Conservation (phyloP, 768 basidiomycete species). For the Imleria badia region DNA sequence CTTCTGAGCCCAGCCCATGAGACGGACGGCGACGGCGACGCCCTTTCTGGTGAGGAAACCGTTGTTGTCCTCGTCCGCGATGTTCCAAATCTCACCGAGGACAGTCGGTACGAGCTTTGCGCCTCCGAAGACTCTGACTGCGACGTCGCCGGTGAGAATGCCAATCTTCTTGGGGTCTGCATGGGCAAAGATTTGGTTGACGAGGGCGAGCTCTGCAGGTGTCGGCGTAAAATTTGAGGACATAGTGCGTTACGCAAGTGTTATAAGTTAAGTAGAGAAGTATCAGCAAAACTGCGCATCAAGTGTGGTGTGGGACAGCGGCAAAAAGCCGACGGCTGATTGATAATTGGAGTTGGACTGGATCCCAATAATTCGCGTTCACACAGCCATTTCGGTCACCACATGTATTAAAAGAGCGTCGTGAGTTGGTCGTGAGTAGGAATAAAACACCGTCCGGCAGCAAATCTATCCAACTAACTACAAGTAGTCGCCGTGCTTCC, state of each 20-base stretch:
- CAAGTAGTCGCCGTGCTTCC: constrained; percentile 6
- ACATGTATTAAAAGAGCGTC: constrained; percentile 12
- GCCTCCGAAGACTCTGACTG: constrained; percentile 81
- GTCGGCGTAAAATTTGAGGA: constrained; percentile 45
- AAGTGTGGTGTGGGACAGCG: constrained; percentile 7
- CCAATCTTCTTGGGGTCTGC: constrained; percentile 80
- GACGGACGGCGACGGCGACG: constrained; percentile 82
- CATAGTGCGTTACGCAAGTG: constrained; percentile 33
- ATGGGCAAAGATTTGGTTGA: constrained; percentile 68
- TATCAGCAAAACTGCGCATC: constrained; percentile 18
- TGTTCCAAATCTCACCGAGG: constrained; percentile 91
- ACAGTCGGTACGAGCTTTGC: constrained; percentile 74
- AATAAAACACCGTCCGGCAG: constrained; percentile 15
- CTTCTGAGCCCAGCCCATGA: constrained; percentile 92
- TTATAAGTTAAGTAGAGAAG: constrained; percentile 19
- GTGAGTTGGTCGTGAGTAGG: not conserved
- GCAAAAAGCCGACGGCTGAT: constrained; percentile 2
- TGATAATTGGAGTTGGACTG: not conserved
- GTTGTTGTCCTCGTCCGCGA: constrained; percentile 92
- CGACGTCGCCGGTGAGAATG: constrained; percentile 86
- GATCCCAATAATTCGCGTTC: not conserved
- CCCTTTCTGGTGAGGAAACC: constrained; percentile 89
- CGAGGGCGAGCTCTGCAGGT: constrained; percentile 53
- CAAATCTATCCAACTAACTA: constrained; percentile 6
- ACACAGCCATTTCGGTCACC: not conserved